phyloP scores from a whole-genome alignment of 129 eudicot genomes.

The Artemisia tridentata region DNA sequence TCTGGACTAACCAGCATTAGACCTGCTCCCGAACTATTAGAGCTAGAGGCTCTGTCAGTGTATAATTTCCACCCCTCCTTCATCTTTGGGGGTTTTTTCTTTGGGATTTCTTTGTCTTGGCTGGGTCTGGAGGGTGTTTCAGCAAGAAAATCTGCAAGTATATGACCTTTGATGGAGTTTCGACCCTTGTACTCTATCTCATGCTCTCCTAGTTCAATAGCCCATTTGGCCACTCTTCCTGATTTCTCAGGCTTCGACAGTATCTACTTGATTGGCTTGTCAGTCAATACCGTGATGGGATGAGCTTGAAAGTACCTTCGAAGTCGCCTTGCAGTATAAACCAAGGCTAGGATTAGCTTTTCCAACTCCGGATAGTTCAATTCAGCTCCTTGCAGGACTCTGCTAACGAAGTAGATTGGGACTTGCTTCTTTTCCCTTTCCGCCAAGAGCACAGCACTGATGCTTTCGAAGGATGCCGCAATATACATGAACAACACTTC shows the following conservation, averaged over 20 bases:
- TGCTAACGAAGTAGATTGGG: background rate
- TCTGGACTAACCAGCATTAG: background rate
- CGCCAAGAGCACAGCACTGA: background rate
- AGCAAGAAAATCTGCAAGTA: background rate
- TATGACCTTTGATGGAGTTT: background rate
- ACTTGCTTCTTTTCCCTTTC: background rate
- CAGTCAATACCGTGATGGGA: background rate
- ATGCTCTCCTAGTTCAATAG: background rate
- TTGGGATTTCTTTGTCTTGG: rapidly evolving
- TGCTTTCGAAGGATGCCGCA: background rate
- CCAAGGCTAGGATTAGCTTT: background rate
- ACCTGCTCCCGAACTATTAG: background rate
- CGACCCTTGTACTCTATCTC: background rate
- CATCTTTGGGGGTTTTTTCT: background rate
- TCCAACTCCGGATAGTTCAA: background rate
- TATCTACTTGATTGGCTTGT: background rate
- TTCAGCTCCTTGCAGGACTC: background rate
- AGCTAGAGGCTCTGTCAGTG: background rate
- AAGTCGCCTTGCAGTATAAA: background rate
- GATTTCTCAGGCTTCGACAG: background rate
- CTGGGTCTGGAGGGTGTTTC: background rate
- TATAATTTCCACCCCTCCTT: background rate
- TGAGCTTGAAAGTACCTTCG: background rate
- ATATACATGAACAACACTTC: background rate
- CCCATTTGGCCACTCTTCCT: background rate